Conservation (phyloP, 345 rosid species). For the Populus euphratica region DNA sequence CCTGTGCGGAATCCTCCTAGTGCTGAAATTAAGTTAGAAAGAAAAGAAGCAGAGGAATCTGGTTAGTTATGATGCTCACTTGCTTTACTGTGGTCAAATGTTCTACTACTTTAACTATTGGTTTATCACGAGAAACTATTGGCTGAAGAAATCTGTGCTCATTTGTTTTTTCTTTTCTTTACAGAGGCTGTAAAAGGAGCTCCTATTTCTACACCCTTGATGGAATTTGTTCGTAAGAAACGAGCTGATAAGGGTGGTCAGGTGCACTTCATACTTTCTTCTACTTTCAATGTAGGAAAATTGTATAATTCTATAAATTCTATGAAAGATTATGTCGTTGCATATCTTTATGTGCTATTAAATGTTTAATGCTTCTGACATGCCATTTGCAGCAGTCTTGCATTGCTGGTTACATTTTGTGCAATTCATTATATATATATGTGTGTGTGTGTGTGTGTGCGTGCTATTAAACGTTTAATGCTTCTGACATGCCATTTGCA, state of each 20-base stretch:
- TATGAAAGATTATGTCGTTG: not conserved
- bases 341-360: not conserved
- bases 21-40: slow-evolving; percentile 63
- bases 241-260: slow-evolving; percentile 46
- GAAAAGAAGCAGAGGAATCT: slow-evolving; percentile 60
- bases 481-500: not conserved
- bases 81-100: not conserved
- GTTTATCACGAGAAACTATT: not conserved
- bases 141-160: not conserved
- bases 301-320: not conserved
- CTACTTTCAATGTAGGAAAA: not conserved
- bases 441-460: too few species aligned
- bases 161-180: not conserved
- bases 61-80: slow-evolving; percentile 33
- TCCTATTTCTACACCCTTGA: slow-evolving; percentile 58
- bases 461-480: not conserved
- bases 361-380: not conserved
- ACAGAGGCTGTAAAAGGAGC: slow-evolving; percentile 43
- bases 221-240: slow-evolving; percentile 67
- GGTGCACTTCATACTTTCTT: not conserved
- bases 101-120: not conserved
- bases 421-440: not conserved
- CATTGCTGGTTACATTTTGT: not conserved
- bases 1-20: slow-evolving; percentile 65
- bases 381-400: not conserved